A percentile compares a stretch with the other conserved stretches of the same genome.
Conservation (phyloP, 1,139 yeast genomes). For the Nakaseomyces nivariensis region DNA sequence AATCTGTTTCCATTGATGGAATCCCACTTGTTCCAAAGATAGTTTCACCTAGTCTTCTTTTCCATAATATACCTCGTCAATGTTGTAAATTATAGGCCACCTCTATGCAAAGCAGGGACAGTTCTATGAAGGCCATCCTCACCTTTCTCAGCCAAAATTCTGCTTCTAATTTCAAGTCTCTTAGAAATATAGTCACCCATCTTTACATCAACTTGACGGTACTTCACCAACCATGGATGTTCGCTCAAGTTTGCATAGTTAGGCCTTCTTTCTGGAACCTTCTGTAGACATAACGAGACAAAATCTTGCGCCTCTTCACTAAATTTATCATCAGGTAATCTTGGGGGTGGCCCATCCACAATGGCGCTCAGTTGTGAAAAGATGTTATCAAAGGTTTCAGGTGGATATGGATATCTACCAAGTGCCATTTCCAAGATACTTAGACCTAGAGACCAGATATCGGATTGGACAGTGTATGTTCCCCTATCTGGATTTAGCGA, state of each 20-base stretch:
- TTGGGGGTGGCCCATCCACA: slow-evolving; percentile 93
- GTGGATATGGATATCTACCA: slow-evolving; percentile 91
- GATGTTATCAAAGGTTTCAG: slow-evolving; percentile 82
- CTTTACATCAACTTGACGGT: slow-evolving; percentile 33
- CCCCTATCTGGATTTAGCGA: slow-evolving; percentile 52
- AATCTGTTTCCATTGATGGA: neutral
- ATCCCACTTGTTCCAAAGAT: too few relatives aligned
- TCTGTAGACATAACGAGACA: slow-evolving; percentile 70
- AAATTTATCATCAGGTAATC: slow-evolving; percentile 46
- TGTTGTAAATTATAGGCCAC: slow-evolving; percentile 18
- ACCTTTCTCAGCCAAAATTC: slow-evolving; percentile 21
- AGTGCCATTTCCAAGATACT: slow-evolving; percentile 81
- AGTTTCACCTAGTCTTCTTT: neutral
- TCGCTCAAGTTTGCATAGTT: slow-evolving; percentile 60
- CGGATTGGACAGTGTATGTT: slow-evolving; percentile 89
- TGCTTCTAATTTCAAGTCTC: slow-evolving; percentile 28
- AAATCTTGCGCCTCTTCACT: slow-evolving; percentile 74
- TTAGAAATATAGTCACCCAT: slow-evolving; percentile 31
- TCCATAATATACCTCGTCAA: neutral
- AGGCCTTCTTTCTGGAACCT: slow-evolving; percentile 77
- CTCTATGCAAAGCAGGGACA: slow-evolving; percentile 31
- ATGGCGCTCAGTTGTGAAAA: slow-evolving; percentile 91
- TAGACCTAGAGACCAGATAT: slow-evolving; percentile 91
- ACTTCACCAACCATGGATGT: slow-evolving; percentile 73
- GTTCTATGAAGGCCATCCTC: slow-evolving; percentile 20